Evolutionary conservation across 768 basidiomycete genomes (phyloP), one percentile per base, ranked within the genome.

Genomic region (Phylloporus arenicola): DNA sequence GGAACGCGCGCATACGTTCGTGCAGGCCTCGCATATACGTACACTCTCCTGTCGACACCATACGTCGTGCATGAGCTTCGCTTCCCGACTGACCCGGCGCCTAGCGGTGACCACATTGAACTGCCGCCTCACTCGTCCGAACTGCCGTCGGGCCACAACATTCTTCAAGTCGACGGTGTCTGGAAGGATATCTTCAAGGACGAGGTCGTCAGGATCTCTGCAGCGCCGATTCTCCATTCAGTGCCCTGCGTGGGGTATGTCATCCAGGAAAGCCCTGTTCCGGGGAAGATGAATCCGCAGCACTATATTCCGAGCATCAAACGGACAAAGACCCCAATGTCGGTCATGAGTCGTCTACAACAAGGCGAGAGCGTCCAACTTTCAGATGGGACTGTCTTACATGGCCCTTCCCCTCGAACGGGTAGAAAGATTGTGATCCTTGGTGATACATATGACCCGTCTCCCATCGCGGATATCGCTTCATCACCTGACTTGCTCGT

Each of bases 1-100:
- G 91, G 92, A 17, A 88, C 88, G 1, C 83, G 92, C 20, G 82
- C 85, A 22, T 92, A 89, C 61, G 71, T 93, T 52, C 84, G 91
- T 39, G 76, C 70, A 42, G 78, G 81, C 27, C 75, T 93, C 44
- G 64, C 68, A 20, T 83, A 83, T 60, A 88, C 90, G 1, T 74
- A 89, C 59, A 84, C 86, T 8, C 70, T 79, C 17, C 74, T 92
- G 22, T 79, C 77, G 10, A 65, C 70, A 1, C 77, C 83, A 3
- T 94, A 88, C 59, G 78, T 88, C 46, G 87, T 93, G 22, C 90
- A 94, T 66, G 92, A 94, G 64, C 73, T 94, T 14, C 81, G 84
- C 17, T 77, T 79, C 45, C 75, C 78, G 11, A 68, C 72, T 19
- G 88, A 92, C 62, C 75, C 81, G n/a, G n/a, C n/a, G 2, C 65